Percentiles rank a stretch among this genome's conserved stretches.
Conservation (phyloP, 2,329 filamentous ascomycete genomes). For the Fusarium sp. region DNA sequence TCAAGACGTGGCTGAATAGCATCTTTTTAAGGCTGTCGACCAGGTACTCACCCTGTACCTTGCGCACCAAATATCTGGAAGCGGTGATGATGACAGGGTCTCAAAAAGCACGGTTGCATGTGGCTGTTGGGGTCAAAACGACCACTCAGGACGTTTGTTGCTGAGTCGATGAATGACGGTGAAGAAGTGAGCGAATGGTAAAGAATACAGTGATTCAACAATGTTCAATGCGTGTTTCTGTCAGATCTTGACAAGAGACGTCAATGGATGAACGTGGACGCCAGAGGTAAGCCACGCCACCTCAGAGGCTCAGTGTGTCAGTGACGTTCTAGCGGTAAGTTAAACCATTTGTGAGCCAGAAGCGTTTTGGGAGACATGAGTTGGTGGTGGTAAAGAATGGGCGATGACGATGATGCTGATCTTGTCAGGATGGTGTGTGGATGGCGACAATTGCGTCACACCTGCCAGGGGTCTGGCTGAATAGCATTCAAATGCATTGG, state of each 20-base stretch:
- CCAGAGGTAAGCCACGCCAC: neutral
- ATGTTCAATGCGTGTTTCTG: neutral
- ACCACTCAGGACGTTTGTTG: conserved; percentile 7
- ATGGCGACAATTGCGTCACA: conserved; percentile 42
- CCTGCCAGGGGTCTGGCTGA: conserved; percentile 11
- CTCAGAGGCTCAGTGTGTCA: neutral
- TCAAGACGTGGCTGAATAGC: conserved; percentile 5
- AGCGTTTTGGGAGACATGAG: conserved; percentile 8
- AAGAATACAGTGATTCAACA: conserved; percentile 2
- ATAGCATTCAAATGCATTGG: neutral
- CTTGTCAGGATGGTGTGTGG: conserved; percentile 27
- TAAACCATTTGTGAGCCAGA: conserved; percentile 14
- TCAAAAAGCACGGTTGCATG: conserved; percentile 25
- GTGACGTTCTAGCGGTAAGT: conserved; percentile 15
- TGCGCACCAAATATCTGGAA: conserved; percentile 1
- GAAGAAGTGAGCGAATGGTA: conserved; percentile 17
- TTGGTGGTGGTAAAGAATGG: conserved; percentile 28
- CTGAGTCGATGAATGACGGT: conserved; percentile 31
- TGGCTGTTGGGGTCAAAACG: conserved; percentile 22
- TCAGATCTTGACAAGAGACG: neutral
- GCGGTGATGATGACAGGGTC: conserved; percentile 32
- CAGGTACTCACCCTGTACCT: conserved; percentile 30
- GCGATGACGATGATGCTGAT: conserved; percentile 43
- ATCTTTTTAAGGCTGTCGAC: conserved; percentile 6
- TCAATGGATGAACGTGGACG: neutral